A percentile compares a stretch with the other conserved stretches of the same genome.
These are phyloP conservation scores for Lichtheimia corymbifera DNA, from an alignment of 371 early-diverging fungal genomes.

Conservation along the genomic window DNA sequence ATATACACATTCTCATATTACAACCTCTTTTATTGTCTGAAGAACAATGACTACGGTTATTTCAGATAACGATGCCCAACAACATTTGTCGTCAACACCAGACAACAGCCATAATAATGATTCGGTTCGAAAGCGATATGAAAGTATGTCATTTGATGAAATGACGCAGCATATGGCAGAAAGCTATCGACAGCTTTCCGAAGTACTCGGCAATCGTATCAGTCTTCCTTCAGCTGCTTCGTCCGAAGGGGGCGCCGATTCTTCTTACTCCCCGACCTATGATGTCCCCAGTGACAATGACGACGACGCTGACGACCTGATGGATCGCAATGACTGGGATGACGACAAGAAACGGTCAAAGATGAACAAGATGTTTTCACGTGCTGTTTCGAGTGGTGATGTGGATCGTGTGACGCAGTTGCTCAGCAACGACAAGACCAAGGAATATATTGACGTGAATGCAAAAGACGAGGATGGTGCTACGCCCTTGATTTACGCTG, in stretches of 20 bases:
- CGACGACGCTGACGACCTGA: conserved; percentile 9
- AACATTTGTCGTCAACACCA: background rate
- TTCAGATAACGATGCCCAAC: background rate
- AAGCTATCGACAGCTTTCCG: conserved; percentile 39
- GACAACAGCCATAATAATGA: conserved; percentile 5
- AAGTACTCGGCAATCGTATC: conserved; percentile 36
- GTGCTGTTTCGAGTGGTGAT: conserved; percentile 84
- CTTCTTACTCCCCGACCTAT: conserved; percentile 2
- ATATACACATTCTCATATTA: too few species aligned
- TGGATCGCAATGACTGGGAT: conserved; percentile 17
- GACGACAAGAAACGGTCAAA: conserved; percentile 49
- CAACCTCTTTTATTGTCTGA: conserved; percentile 4
- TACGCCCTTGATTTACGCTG: conserved; percentile 82
- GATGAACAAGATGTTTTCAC: conserved; percentile 51
- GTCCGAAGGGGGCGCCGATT: background rate
- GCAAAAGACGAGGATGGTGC: conserved; percentile 83
- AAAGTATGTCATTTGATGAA: conserved; percentile 48
- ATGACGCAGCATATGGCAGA: conserved; percentile 42
- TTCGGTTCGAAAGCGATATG: conserved; percentile 33
- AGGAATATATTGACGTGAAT: conserved; percentile 73
- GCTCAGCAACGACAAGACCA: conserved; percentile 51
- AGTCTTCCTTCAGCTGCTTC: conserved; percentile 19
- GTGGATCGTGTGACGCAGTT: conserved; percentile 84
- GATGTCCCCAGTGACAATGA: conserved; percentile 16
- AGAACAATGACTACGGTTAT: background rate